phyloP scores from a whole-genome alignment of 2,329 filamentous ascomycete genomes.

The Fusarium sp. region DNA sequence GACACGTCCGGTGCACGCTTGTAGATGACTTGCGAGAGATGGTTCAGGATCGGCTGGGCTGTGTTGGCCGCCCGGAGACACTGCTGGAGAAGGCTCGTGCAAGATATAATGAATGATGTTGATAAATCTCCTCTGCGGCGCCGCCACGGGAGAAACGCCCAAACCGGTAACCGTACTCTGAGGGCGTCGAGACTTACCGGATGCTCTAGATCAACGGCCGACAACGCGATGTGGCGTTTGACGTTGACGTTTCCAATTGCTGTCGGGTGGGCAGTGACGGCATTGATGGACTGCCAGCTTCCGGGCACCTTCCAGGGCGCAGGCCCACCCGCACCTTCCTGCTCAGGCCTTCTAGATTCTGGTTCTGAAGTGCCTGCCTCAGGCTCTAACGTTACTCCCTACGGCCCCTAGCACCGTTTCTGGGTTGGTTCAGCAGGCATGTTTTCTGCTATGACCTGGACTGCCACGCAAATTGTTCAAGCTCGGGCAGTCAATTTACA shows the following conservation, averaged over 20 bases:
- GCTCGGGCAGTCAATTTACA: background rate
- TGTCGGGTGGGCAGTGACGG: slow-evolving; percentile 1
- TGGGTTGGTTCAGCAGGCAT: background rate
- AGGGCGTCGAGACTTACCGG: background rate
- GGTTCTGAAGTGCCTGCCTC: background rate
- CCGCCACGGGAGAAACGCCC: slow-evolving; percentile 22
- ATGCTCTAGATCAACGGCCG: slow-evolving; percentile 21
- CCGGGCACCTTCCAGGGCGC: background rate
- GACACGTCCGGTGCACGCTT: background rate
- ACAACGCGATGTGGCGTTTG: slow-evolving; percentile 33
- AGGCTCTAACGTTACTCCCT: background rate
- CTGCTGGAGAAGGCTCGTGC: background rate
- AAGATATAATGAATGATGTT: background rate
- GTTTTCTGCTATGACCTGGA: background rate
- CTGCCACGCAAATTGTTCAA: slow-evolving; percentile 11
- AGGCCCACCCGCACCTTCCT: background rate
- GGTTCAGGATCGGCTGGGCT: background rate
- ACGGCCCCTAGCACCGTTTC: background rate
- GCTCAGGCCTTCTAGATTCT: slow-evolving; percentile 19
- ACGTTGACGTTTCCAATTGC: slow-evolving; percentile 15
- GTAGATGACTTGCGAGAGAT: background rate
- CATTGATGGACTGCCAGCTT: slow-evolving; percentile 4
- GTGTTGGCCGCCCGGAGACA: background rate
- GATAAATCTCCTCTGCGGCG: slow-evolving; percentile 17
- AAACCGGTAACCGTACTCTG: slow-evolving; percentile 10